Conservation (phyloP, 768 basidiomycete genomes). For the Candolleomyces aberdarensis region DNA sequence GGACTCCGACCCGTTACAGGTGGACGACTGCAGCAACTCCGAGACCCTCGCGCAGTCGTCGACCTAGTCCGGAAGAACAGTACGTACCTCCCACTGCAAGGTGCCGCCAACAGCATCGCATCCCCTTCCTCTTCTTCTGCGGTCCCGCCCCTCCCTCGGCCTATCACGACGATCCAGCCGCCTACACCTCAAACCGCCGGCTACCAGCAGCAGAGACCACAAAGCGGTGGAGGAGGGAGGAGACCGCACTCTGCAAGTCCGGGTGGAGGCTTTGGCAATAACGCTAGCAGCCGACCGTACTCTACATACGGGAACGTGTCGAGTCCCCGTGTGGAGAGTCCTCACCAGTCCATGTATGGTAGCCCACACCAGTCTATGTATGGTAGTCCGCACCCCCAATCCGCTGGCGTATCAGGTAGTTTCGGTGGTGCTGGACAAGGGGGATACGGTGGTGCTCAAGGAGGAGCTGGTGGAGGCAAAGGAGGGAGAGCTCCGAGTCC, state of each 20-base stretch:
- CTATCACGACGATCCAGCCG: neutral
- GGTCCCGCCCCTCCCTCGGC: neutral
- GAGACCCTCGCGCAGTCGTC: conserved; percentile 44
- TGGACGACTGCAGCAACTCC: conserved; percentile 9
- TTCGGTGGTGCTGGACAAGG: no score
- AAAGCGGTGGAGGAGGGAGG: neutral
- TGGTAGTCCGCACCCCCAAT: no score
- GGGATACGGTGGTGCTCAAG: no score
- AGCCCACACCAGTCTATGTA: no score
- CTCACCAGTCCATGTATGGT: no score
- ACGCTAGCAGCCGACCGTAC: no score
- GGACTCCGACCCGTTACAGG: neutral
- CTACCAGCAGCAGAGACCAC: no score
- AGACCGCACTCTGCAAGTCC: neutral
- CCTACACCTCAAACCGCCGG: neutral
- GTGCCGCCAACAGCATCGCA: conserved; percentile 2
- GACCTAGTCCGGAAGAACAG: conserved; percentile 50
- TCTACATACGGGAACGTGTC: no score
- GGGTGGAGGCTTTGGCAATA: neutral
- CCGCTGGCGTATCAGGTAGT: no score
- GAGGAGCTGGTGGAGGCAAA: neutral
- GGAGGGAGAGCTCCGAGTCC: conserved; percentile 9
- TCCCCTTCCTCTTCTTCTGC: no score
- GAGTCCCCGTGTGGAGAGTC: no score
- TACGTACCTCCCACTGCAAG: conserved; percentile 6